Percentiles rank a stretch among this genome's conserved stretches.
Evolutionary conservation across 2,329 filamentous ascomycete species (phyloP).

Genomic region (Saccharata proteae): DNA sequence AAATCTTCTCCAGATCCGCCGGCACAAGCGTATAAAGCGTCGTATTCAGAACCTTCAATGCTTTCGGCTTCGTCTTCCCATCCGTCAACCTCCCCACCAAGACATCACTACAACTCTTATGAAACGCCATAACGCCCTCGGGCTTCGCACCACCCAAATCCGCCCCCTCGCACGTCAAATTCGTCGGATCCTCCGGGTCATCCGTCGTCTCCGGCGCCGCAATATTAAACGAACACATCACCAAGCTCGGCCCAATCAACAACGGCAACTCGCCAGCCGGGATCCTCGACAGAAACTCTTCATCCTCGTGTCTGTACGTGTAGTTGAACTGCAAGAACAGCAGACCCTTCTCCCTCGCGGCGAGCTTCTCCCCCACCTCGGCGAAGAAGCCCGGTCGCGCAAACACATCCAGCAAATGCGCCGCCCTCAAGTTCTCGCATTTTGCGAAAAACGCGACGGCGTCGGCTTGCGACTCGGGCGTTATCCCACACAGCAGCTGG

Average conservation of each 20-base stretch:
- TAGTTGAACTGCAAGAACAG: slow-evolving; percentile 36
- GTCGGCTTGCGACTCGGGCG: slow-evolving; percentile 25
- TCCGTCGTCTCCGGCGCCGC: slow-evolving; percentile 19
- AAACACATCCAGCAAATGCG: slow-evolving; percentile 39
- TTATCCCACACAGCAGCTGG: slow-evolving; percentile 34
- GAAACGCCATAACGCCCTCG: slow-evolving; percentile 24
- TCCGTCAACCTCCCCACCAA: slow-evolving; percentile 23
- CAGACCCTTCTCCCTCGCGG: slow-evolving; percentile 16
- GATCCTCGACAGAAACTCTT: slow-evolving; percentile 29
- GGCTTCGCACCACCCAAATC: slow-evolving; percentile 17
- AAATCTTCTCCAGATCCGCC: slow-evolving; percentile 21
- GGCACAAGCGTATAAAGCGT: slow-evolving; percentile 30
- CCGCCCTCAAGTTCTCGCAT: slow-evolving; percentile 23
- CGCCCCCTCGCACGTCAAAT: slow-evolving; percentile 8
- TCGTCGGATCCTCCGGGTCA: slow-evolving; percentile 12
- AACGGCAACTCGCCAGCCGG: slow-evolving; percentile 24
- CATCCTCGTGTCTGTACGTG: slow-evolving; percentile 33
- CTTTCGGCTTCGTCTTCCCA: slow-evolving; percentile 19
- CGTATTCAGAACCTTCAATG: slow-evolving; percentile 25
- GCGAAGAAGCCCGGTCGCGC: slow-evolving; percentile 29
- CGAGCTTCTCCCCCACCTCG: slow-evolving; percentile 13
- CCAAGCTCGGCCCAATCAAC: slow-evolving; percentile 25
- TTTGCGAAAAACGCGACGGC: slow-evolving; percentile 29
- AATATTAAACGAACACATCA: slow-evolving; percentile 27
- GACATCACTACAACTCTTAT: slow-evolving; percentile 16